phyloP scores from a whole-genome alignment of 495 filamentous ascomycete species.

The Penicillium salamii region DNA sequence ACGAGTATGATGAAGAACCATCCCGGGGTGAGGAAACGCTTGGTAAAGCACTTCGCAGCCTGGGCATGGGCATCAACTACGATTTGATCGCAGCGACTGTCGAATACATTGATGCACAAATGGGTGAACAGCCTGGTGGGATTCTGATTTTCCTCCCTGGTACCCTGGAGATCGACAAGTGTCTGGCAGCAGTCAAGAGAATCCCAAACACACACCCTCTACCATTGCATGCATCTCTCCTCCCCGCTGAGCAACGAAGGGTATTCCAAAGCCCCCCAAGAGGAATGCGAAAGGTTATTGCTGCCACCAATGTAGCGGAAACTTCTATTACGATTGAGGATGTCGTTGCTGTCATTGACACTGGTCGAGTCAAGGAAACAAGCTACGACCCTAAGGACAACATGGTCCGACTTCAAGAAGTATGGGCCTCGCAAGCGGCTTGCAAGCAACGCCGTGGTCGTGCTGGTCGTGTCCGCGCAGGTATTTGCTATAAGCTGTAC shows the following conservation, averaged over 20 bases:
- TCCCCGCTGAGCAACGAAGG: slow-evolving; percentile 77
- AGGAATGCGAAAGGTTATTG: slow-evolving; percentile 86
- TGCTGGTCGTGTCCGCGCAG: slow-evolving; percentile 86
- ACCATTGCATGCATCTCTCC: slow-evolving; percentile 88
- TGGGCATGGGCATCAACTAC: slow-evolving; percentile 91
- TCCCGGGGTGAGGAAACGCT: slow-evolving; percentile 46
- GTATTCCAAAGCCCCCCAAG: slow-evolving; percentile 76
- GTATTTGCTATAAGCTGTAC: slow-evolving; percentile 93
- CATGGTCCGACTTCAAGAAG: slow-evolving; percentile 90
- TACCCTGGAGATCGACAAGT: slow-evolving; percentile 78
- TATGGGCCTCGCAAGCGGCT: slow-evolving; percentile 91
- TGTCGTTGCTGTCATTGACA: slow-evolving; percentile 94
- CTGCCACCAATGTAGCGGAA: slow-evolving; percentile 94
- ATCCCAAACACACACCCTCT: slow-evolving; percentile 75
- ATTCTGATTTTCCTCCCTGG: slow-evolving; percentile 94
- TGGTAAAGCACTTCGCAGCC: slow-evolving; percentile 63
- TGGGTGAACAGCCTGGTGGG: slow-evolving; percentile 69
- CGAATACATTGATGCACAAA: slow-evolving; percentile 70
- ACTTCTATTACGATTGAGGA: slow-evolving; percentile 98
- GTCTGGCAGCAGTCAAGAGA: slow-evolving; percentile 64
- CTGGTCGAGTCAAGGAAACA: slow-evolving; percentile 92
- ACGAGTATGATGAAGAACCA: slow-evolving; percentile 34
- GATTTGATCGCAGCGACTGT: slow-evolving; percentile 79
- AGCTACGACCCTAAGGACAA: slow-evolving; percentile 90
- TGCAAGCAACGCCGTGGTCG: slow-evolving; percentile 96